These are phyloP conservation scores for Jamesozyma rosinii DNA, from an alignment of 805 yeast species.

Conservation along the genomic window DNA sequence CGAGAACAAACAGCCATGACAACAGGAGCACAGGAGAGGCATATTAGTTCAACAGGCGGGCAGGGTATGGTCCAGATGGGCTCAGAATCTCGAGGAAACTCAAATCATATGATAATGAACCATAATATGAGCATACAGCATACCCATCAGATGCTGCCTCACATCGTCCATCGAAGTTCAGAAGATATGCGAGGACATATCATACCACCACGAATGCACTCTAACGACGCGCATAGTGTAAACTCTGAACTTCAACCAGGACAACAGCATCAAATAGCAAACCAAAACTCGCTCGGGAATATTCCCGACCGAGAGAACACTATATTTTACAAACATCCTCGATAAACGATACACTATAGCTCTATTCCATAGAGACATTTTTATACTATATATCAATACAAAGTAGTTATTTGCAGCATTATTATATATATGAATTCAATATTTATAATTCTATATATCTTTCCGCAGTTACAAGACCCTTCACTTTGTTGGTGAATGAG, in stretches of 20 bases:
- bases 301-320: too few species aligned
- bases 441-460: conserved; percentile 37
- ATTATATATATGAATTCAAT: background rate
- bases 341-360: too few species aligned
- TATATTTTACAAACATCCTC: too few species aligned
- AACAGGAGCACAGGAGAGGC: too few species aligned
- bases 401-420: background rate
- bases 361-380: too few species aligned
- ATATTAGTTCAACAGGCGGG: background rate
- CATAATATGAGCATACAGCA: background rate
- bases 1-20: background rate
- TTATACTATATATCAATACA: too few species aligned
- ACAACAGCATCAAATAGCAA: too few species aligned
- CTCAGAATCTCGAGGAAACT: background rate
- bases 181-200: background rate
- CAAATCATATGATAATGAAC: background rate
- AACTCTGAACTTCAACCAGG: too few species aligned
- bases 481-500: conserved; percentile 53
- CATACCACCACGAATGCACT: background rate
- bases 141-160: background rate
- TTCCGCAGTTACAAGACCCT: conserved; percentile 59
- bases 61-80: background rate
- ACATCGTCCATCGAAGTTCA: background rate
- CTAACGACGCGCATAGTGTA: too few species aligned
- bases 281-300: too few species aligned